Conservation (phyloP, 2,329 filamentous ascomycete species). For the Cercospora citrullina region DNA sequence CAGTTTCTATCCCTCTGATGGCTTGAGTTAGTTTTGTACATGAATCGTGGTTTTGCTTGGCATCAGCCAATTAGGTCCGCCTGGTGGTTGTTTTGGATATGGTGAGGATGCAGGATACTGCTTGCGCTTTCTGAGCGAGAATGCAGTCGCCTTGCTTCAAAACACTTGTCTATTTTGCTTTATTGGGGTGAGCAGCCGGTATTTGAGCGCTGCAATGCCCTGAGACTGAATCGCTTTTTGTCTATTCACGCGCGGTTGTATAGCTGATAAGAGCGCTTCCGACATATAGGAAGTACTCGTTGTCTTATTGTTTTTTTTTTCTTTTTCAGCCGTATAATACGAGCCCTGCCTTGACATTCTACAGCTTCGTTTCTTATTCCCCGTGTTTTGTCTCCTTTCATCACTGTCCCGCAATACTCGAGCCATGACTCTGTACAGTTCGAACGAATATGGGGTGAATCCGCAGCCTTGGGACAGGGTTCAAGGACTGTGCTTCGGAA, state of each 20-base stretch:
- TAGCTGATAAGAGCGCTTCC: too few relatives aligned
- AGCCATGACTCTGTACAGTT: neutral
- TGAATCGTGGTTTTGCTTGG: neutral
- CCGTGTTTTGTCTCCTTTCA: neutral
- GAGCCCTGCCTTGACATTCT: neutral
- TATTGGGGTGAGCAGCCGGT: too few relatives aligned
- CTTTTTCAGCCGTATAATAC: neutral
- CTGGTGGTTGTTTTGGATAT: neutral
- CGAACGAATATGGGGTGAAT: neutral
- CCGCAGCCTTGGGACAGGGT: neutral
- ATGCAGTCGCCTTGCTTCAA: neutral
- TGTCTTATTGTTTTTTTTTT: neutral
- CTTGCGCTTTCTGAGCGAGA: neutral
- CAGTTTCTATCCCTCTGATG: neutral
- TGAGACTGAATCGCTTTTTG: too few relatives aligned
- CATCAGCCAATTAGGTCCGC: neutral
- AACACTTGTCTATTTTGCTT: too few relatives aligned
- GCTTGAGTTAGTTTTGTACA: too few relatives aligned
- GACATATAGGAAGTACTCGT: too few relatives aligned
- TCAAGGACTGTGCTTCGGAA: neutral
- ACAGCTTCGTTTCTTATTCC: neutral
- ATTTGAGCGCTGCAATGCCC: too few relatives aligned
- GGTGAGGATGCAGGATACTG: neutral
- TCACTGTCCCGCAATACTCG: neutral
- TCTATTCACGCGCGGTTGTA: too few relatives aligned